Conservation (phyloP, 2,329 filamentous ascomycete species). For the Fusarium sp. region DNA sequence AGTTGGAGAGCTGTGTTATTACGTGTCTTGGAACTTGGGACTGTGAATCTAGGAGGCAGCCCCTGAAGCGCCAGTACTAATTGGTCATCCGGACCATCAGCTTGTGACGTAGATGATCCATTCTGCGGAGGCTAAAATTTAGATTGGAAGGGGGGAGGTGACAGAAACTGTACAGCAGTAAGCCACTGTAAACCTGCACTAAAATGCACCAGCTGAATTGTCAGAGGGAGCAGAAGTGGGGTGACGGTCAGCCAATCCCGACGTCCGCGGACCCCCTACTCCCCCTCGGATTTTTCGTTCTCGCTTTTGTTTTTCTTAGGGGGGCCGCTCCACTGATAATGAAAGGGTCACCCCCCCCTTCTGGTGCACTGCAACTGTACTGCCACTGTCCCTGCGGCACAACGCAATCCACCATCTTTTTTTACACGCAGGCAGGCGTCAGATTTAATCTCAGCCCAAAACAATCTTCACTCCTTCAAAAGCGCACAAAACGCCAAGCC, state of each 20-base stretch:
- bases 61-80: constrained; percentile 4
- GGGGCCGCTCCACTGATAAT: constrained; percentile 7
- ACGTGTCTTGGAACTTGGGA: constrained; percentile 4
- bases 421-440: not conserved
- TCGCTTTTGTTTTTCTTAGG: not conserved
- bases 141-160: constrained; percentile 1
- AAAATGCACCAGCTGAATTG: not conserved
- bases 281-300: constrained; percentile 15
- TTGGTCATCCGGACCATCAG: not conserved
- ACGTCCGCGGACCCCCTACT: constrained; percentile 8
- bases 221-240: not conserved
- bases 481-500: not conserved
- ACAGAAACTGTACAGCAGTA: not conserved
- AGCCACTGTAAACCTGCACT: not conserved
- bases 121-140: not conserved
- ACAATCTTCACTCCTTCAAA: constrained; percentile 14
- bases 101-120: constrained; percentile 18
- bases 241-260: constrained; percentile 2
- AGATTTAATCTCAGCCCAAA: constrained; percentile 10
- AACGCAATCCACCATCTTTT: not conserved
- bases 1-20: constrained; percentile 5
- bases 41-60: not conserved
- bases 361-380: constrained; percentile 1
- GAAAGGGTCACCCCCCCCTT: constrained; percentile 20
- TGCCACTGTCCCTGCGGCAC: not conserved